Conservation (phyloP, 1,284 basidiomycete genomes). For the Agroathelia rolfsii region DNA sequence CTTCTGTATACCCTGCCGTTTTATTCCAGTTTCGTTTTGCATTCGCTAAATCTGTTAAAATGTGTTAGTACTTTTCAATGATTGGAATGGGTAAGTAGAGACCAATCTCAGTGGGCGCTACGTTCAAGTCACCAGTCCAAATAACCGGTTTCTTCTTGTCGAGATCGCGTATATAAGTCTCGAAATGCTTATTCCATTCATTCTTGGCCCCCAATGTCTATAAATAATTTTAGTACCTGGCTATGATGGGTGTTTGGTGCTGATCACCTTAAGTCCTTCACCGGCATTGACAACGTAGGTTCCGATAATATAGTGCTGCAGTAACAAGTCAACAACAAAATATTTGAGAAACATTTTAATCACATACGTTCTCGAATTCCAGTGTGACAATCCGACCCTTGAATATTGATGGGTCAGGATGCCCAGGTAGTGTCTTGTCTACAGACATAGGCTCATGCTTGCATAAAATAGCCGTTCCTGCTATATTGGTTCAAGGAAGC, state of each 20-base stretch:
- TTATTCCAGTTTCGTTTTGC: constrained; percentile 72
- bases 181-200: constrained; percentile 70
- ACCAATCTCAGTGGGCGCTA: constrained; percentile 71
- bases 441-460: constrained; percentile 69
- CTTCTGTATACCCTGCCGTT: constrained; percentile 70
- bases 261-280: constrained; percentile 69
- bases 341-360: too few relatives aligned
- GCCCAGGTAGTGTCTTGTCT: constrained; percentile 57
- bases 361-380: constrained; percentile 68
- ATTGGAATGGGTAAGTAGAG: constrained; percentile 3
- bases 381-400: constrained; percentile 76
- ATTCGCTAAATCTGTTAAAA: constrained; percentile 48
- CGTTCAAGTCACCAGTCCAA: constrained; percentile 86
- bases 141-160: constrained; percentile 77
- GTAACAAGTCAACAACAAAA: too few relatives aligned
- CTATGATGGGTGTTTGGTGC: constrained; percentile 1
- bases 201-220: constrained; percentile 69
- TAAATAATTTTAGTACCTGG: constrained; percentile 4
- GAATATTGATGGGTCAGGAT: constrained; percentile 49
- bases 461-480: constrained; percentile 74
- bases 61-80: background rate
- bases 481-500: constrained; percentile 26
- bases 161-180: constrained; percentile 57
- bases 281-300: constrained; percentile 91
- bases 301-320: constrained; percentile 65